These are phyloP conservation scores for Pisolithus microcarpus DNA, from an alignment of 768 basidiomycete genomes.

Conservation along the genomic window DNA sequence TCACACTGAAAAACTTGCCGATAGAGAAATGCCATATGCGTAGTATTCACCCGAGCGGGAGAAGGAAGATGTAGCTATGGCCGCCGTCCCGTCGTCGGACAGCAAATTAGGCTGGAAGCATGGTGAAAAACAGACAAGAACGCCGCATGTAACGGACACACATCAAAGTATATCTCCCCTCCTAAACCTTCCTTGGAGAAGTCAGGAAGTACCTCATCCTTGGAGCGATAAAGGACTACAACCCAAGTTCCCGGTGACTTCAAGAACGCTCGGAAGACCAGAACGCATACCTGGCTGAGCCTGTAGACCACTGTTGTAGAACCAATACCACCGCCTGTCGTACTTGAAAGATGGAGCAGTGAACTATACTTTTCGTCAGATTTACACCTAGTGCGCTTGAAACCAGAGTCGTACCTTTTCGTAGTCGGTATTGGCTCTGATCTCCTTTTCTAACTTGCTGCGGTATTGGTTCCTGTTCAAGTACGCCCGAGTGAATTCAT, in stretches of 20 bases:
- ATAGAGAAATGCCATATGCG: constrained; percentile 70
- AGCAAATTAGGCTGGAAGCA: constrained; percentile 56
- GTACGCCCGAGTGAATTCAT: constrained; percentile 48
- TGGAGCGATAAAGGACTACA: constrained; percentile 57
- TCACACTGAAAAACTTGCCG: constrained; percentile 37
- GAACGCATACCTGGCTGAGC: constrained; percentile 43
- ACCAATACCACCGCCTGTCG: constrained; percentile 77
- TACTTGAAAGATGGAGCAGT: constrained; percentile 52
- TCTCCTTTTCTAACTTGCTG: constrained; percentile 48
- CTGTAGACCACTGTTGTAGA: constrained; percentile 70
- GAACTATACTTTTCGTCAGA: constrained; percentile 38
- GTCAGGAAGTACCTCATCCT: constrained; percentile 45
- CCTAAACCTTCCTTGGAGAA: constrained; percentile 39
- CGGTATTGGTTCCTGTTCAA: constrained; percentile 60
- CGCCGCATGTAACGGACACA: constrained; percentile 21
- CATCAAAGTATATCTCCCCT: constrained; percentile 77
- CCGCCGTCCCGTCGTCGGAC: constrained; percentile 63
- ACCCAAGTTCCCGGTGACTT: neutral
- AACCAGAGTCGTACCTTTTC: constrained; percentile 31
- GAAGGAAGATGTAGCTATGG: constrained; percentile 52
- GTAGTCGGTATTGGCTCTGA: constrained; percentile 49
- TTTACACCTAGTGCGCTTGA: neutral
- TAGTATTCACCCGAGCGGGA: constrained; percentile 62
- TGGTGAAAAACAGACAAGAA: neutral
- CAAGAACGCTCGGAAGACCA: neutral